Evolutionary conservation across 768 basidiomycete species (phyloP).

Genomic region (Leccinum rimulosum): DNA sequence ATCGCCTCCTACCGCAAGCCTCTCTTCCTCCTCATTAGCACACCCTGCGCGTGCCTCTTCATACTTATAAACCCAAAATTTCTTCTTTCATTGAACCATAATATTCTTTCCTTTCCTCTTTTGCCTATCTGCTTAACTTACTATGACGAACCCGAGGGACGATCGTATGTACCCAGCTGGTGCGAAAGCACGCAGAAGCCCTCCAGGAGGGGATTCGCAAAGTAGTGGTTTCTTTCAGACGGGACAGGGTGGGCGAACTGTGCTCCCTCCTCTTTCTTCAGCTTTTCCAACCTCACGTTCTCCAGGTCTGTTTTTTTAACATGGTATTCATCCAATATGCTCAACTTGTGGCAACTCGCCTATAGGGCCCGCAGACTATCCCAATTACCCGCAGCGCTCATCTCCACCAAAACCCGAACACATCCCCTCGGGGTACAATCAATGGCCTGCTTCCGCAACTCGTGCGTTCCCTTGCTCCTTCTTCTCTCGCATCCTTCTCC

Average conservation of each 20-base stretch:
- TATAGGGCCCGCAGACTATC: slow-evolving; percentile 59
- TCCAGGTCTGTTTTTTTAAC: slow-evolving; percentile 77
- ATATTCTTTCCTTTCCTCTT: slow-evolving; percentile 45
- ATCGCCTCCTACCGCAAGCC: slow-evolving; percentile 40
- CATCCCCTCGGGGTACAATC: slow-evolving; percentile 46
- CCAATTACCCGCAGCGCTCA: slow-evolving; percentile 63
- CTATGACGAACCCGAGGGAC: slow-evolving; percentile 72
- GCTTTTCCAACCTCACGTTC: slow-evolving; percentile 86
- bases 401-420: slow-evolving; percentile 61
- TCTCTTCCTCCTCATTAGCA: slow-evolving; percentile 39
- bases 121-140: slow-evolving; percentile 55
- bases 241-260: slow-evolving; percentile 87
- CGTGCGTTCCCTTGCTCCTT: slow-evolving; percentile 32
- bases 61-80: slow-evolving; percentile 54
- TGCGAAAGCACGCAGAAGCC: slow-evolving; percentile 60
- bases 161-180: slow-evolving; percentile 68
- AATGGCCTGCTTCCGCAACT: slow-evolving; percentile 35
- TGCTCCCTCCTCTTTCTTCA: slow-evolving; percentile 82
- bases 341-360: slow-evolving; percentile 55
- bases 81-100: slow-evolving; percentile 45
- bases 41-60: slow-evolving; percentile 42
- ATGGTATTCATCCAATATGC: slow-evolving; percentile 51
- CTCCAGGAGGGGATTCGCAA: slow-evolving; percentile 62
- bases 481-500: background rate
- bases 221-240: slow-evolving; percentile 66